These are phyloP conservation scores for Fusarium sp. DNA, from an alignment of 2,329 filamentous ascomycete genomes.

Conservation along the genomic window DNA sequence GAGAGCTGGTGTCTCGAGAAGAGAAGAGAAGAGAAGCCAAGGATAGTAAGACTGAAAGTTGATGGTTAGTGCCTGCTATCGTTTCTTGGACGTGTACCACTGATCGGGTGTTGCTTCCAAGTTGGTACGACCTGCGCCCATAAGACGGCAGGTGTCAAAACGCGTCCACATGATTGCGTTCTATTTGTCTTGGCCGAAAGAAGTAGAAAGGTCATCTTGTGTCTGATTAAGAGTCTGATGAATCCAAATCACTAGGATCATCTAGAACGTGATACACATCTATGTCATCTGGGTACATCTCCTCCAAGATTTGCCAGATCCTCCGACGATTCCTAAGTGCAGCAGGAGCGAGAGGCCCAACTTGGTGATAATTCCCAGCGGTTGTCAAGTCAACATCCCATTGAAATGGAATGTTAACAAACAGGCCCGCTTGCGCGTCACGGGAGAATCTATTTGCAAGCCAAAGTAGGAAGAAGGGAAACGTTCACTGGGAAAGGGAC, in stretches of 20 bases:
- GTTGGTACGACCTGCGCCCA: not conserved
- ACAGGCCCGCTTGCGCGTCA: too few species aligned
- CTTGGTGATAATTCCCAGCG: not conserved
- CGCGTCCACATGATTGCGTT: not conserved
- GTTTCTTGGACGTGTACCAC: not conserved
- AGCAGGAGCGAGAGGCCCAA: not conserved
- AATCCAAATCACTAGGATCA: not conserved
- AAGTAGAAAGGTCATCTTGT: not conserved
- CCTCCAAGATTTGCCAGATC: not conserved
- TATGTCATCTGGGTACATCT: not conserved
- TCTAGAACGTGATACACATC: not conserved
- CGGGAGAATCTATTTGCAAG: too few species aligned
- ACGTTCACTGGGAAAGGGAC: too few species aligned
- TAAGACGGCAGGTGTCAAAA: not conserved
- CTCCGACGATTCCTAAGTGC: not conserved
- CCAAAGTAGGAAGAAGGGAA: too few species aligned
- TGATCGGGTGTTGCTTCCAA: not conserved
- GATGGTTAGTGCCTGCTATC: not conserved
- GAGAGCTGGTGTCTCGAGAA: not conserved
- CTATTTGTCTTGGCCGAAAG: not conserved
- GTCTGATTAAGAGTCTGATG: not conserved
- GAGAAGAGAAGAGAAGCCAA: not conserved
- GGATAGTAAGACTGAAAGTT: not conserved
- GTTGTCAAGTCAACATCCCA: not conserved
- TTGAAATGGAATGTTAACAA: too few species aligned